Percentiles rank a stretch among this genome's conserved stretches.
Conservation (phyloP, 73 alveolate genomes). For the Paramecium bursaria region DNA sequence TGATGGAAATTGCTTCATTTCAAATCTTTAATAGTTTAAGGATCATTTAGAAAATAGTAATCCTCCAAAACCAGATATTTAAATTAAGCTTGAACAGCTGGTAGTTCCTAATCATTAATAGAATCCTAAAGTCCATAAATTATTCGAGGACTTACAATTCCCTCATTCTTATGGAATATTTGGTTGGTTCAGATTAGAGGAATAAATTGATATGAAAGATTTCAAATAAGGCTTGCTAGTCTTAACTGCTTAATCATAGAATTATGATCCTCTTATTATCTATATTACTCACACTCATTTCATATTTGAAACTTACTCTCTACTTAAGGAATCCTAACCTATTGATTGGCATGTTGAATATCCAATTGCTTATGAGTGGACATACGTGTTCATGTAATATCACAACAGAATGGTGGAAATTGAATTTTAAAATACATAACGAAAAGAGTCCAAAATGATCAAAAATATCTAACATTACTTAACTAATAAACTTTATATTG, state of each 20-base stretch:
- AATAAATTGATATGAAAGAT: background rate
- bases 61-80: background rate
- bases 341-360: background rate
- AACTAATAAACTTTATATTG: background rate
- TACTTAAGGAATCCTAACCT: conserved; percentile 4
- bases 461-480: conserved; percentile 24
- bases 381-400: conserved; percentile 18
- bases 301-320: background rate
- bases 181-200: conserved; percentile 36
- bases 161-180: conserved; percentile 4
- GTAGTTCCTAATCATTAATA: too few relatives aligned
- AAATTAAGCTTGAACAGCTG: background rate
- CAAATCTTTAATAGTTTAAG: background rate
- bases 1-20: conserved; percentile 34
- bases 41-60: background rate
- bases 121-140: background rate
- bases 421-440: background rate
- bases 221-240: background rate
- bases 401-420: background rate
- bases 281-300: background rate
- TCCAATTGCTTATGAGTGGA: background rate
- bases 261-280: background rate
- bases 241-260: background rate
- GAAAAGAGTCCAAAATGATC: background rate
- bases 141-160: background rate